Evolutionary conservation across 1,284 basidiomycete species (phyloP).

Genomic region (Austropuccinia psidii): DNA sequence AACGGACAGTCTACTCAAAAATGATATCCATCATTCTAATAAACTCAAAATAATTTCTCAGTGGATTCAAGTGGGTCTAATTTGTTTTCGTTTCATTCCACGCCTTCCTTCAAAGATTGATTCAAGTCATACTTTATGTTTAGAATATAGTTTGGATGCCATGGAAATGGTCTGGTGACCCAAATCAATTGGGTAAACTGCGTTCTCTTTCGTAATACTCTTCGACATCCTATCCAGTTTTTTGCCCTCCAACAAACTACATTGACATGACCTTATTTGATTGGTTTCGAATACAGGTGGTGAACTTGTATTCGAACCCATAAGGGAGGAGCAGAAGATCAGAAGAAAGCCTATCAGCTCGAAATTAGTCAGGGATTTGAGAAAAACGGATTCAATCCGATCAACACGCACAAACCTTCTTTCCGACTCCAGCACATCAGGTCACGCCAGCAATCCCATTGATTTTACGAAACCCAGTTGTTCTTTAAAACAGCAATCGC

Average conservation of each 20-base stretch:
- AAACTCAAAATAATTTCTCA: too few relatives aligned
- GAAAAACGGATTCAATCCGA: neutral
- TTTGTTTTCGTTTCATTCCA: too few relatives aligned
- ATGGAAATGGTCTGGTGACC: slow-evolving; percentile 13
- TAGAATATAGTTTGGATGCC: slow-evolving; percentile 24
- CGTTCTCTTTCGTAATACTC: neutral
- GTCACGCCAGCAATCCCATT: neutral
- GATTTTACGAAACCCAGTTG: neutral
- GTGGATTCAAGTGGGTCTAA: too few relatives aligned
- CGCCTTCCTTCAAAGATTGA: slow-evolving; percentile 1
- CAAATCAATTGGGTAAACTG: slow-evolving; percentile 8
- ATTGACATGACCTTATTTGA: too few relatives aligned
- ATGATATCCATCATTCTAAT: too few relatives aligned
- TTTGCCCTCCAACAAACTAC: too few relatives aligned
- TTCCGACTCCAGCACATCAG: neutral
- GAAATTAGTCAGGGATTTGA: neutral
- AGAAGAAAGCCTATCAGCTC: slow-evolving; percentile 23
- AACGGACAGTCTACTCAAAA: too few relatives aligned
- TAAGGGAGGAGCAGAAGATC: neutral
- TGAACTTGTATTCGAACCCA: slow-evolving; percentile 26
- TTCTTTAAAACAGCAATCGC: neutral
- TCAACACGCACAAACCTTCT: neutral
- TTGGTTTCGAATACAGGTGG: neutral
- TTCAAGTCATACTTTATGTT: neutral
- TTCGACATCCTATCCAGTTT: too few relatives aligned